These are phyloP conservation scores for Chaetoceros muelleri DNA, from an alignment of 108 stramenopile genomes.

Conservation along the genomic window DNA sequence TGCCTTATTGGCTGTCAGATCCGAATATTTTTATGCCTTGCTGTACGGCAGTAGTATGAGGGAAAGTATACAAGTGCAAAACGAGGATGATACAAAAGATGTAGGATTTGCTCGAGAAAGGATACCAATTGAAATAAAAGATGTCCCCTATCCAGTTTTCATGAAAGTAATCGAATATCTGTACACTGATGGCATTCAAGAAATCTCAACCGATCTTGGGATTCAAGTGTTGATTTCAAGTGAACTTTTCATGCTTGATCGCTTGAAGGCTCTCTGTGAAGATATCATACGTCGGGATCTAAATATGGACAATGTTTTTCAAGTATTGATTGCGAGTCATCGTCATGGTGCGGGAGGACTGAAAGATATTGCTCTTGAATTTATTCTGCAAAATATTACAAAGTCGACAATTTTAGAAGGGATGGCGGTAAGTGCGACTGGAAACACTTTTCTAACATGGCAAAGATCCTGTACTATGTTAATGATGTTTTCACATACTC, in stretches of 20 bases:
- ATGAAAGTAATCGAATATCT: constrained; percentile 88
- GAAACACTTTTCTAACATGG: constrained; percentile 9
- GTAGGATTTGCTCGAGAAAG: constrained; percentile 1
- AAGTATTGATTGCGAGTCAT: constrained; percentile 71
- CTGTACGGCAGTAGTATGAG: constrained; percentile 84
- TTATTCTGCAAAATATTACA: constrained; percentile 62
- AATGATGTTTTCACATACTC: background rate
- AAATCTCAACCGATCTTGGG: constrained; percentile 59
- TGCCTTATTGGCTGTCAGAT: constrained; percentile 82
- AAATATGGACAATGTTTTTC: constrained; percentile 66
- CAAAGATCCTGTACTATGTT: background rate
- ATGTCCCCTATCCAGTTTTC: constrained; percentile 78
- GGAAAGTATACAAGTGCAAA: constrained; percentile 48
- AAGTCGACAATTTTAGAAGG: constrained; percentile 44
- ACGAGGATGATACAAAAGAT: constrained; percentile 2
- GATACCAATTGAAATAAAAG: constrained; percentile 48
- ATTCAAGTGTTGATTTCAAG: constrained; percentile 84
- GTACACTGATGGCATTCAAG: constrained; percentile 81
- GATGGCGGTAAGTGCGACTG: too few relatives aligned
- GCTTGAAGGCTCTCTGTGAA: constrained; percentile 87
- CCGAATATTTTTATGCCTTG: constrained; percentile 90
- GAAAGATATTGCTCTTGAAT: constrained; percentile 86
- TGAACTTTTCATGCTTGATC: constrained; percentile 86
- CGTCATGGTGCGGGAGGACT: constrained; percentile 65
- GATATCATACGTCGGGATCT: constrained; percentile 76